A percentile compares a stretch with the other conserved stretches of the same genome.
These are phyloP conservation scores for Inosperma sp. DNA, from an alignment of 768 basidiomycete species.

Conservation along the genomic window DNA sequence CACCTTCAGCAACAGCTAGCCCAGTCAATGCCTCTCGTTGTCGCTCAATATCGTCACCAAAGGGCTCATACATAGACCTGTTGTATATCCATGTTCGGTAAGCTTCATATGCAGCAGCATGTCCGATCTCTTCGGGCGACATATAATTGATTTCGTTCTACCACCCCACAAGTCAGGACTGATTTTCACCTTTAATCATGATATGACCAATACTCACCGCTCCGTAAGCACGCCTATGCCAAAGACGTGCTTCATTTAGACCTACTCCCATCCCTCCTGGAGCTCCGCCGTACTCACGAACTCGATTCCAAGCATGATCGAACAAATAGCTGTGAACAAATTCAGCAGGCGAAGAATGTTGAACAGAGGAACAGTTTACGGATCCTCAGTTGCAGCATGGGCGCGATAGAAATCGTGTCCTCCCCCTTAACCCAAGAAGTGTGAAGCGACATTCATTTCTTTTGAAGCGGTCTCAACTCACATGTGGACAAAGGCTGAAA, in stretches of 20 bases:
- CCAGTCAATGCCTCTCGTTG: slow-evolving; percentile 65
- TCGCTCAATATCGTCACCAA: slow-evolving; percentile 53
- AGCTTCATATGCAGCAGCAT: slow-evolving; percentile 76
- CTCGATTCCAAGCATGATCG: slow-evolving; percentile 48
- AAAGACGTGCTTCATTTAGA: slow-evolving; percentile 55
- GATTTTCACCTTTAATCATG: background rate
- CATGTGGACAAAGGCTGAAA: slow-evolving; percentile 52
- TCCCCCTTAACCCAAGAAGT: slow-evolving; percentile 42
- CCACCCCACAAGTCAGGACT: background rate
- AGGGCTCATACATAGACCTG: slow-evolving; percentile 48
- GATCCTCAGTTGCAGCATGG: slow-evolving; percentile 52
- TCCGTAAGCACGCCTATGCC: slow-evolving; percentile 65
- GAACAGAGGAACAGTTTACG: slow-evolving; percentile 38
- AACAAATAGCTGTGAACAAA: slow-evolving; percentile 50
- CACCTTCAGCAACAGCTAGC: slow-evolving; percentile 70
- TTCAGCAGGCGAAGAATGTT: slow-evolving; percentile 30
- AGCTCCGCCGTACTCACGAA: slow-evolving; percentile 37
- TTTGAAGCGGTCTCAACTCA: slow-evolving; percentile 28
- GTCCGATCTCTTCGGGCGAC: slow-evolving; percentile 59
- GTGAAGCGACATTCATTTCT: slow-evolving; percentile 16
- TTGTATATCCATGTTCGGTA: slow-evolving; percentile 64
- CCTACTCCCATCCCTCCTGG: slow-evolving; percentile 44
- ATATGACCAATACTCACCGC: slow-evolving; percentile 38
- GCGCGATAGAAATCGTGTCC: slow-evolving; percentile 62
- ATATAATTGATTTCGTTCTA: slow-evolving; percentile 51